A percentile compares a stretch with the other conserved stretches of the same genome.
phyloP scores from a whole-genome alignment of 805 yeast genomes.

The Kluyveromyces wickerhamii region DNA sequence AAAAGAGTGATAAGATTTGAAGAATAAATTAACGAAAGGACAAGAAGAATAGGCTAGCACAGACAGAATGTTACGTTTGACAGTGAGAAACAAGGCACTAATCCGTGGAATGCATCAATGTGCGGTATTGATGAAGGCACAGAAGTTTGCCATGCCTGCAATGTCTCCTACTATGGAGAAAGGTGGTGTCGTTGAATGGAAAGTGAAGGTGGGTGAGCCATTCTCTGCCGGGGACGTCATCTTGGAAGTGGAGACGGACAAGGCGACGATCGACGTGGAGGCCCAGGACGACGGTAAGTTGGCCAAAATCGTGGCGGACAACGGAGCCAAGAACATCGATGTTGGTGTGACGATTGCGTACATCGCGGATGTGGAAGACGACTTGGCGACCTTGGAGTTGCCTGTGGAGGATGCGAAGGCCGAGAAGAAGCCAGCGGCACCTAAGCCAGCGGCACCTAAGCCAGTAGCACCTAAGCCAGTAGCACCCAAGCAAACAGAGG shows the following conservation, averaged over 20 bases:
- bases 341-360: conserved; percentile 91
- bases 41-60: too few species aligned
- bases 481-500: conserved; percentile 12
- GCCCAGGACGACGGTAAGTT: conserved; percentile 87
- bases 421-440: conserved; percentile 19
- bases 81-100: background rate
- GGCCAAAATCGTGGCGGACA: conserved; percentile 59
- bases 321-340: conserved; percentile 72
- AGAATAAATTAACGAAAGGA: too few species aligned
- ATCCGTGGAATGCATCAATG: conserved; percentile 14
- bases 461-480: conserved; percentile 17
- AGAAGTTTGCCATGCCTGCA: conserved; percentile 85
- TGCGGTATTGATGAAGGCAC: conserved; percentile 20
- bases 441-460: conserved; percentile 17
- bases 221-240: conserved; percentile 79
- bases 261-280: conserved; percentile 76
- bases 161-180: conserved; percentile 98
- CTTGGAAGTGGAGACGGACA: conserved; percentile 79
- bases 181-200: conserved; percentile 91
- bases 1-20: too few species aligned
- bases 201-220: conserved; percentile 64
- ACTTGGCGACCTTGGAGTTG: conserved; percentile 50
- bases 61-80: conserved; percentile 1
- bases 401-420: too few species aligned
- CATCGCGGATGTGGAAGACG: conserved; percentile 83